Evolutionary conservation across 805 yeast genomes (phyloP), one percentile per base, ranked within the genome.

Genomic region (Geotrichum ghanense): DNA sequence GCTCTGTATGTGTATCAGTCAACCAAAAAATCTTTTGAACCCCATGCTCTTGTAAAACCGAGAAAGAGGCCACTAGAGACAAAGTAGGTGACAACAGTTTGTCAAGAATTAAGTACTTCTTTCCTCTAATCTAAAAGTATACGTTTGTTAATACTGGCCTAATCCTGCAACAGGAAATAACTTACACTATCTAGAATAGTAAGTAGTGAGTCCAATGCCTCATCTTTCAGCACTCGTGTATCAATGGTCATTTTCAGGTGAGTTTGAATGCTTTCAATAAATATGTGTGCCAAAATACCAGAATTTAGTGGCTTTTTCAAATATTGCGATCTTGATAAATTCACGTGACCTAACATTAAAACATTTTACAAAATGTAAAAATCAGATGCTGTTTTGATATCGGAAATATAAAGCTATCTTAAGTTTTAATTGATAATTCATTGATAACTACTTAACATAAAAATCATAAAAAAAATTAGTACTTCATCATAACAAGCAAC

Each of bases 1-100:
- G 16, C 16, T 20, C 23, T 5, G 42, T 9, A 22, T 22, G 24
- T 12, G 25, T 21, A n/a, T 22, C 42, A 5, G 42, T 39, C 20
- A 76, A 64, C 75, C 81, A 76, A 40, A 68, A 62, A 3, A 76
- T 67, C 43, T 65, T 66, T 25, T 66, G 68, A 43, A 81, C 73
- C 45, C 78, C 79, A 34, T 63, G 66, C 34, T 67, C 66, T 53
- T 75, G 75, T 24, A 81, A 66, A 5, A 61, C 57, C 46, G 75
- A 70, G 58, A 79, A 80, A 9, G 81, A 75, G 10, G 79, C 72
- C 27, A 80, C 62, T 31, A 66, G 66, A 56, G 82, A 76, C 47
- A 81, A 61, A 10, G 73, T 56, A 0, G 73, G 63, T 2, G 81
- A 68, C 34, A 80, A 56, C 3, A 61, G 55, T 25, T 66, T 65